phyloP scores from a whole-genome alignment of 208 protist genomes.

The Leishmania mexicana region DNA sequence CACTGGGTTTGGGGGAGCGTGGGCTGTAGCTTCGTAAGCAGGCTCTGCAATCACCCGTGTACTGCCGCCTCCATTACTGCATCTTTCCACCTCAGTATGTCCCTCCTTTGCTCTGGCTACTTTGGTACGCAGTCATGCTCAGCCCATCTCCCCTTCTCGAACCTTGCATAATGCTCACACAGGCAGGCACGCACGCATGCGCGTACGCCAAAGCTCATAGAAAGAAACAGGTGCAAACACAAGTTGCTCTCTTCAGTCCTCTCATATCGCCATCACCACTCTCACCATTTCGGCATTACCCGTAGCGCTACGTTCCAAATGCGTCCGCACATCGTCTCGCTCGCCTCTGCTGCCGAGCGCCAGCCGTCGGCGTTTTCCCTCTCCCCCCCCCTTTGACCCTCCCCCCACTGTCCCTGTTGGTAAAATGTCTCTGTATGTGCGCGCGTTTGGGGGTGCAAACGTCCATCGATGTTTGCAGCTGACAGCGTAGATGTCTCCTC shows the following conservation, averaged over 20 bases:
- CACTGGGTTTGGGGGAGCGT: neutral
- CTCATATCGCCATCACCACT: neutral
- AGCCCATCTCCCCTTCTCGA: neutral
- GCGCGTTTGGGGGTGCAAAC: neutral
- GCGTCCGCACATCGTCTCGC: neutral
- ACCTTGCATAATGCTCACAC: neutral
- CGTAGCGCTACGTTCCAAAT: neutral
- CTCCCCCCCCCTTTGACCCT: neutral
- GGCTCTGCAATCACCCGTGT: neutral
- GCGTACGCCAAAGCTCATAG: neutral
- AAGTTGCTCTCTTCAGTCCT: neutral
- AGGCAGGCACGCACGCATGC: neutral
- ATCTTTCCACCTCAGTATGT: neutral
- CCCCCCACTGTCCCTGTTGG: neutral
- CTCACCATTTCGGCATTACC: neutral
- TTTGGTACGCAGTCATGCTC: neutral
- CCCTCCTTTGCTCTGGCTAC: neutral
- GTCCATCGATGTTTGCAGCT: neutral
- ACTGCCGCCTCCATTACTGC: neutral
- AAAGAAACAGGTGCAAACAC: neutral
- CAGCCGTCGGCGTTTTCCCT: neutral
- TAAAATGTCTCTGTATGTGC: neutral
- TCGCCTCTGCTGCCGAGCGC: neutral
- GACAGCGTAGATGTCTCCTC: neutral
- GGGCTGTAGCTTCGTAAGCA: neutral